phyloP scores from a whole-genome alignment of 768 basidiomycete species.

The Trametes elegans region DNA sequence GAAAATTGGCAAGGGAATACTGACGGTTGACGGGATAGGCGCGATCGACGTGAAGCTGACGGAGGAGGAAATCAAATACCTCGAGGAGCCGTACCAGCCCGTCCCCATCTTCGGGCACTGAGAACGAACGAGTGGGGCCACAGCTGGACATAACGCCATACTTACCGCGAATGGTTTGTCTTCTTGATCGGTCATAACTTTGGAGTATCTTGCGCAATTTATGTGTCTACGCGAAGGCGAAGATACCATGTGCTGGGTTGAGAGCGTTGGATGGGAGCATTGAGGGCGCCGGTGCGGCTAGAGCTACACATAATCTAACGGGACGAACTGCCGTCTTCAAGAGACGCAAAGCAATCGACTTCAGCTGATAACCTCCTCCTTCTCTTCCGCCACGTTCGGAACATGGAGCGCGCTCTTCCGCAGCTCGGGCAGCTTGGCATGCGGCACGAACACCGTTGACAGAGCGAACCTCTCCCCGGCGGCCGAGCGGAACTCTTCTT shows the following conservation, averaged over 20 bases:
- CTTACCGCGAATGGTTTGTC: too few species aligned
- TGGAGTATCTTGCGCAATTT: too few species aligned
- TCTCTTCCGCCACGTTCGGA: slow-evolving; percentile 5
- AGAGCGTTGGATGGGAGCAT: background rate
- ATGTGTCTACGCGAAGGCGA: too few species aligned
- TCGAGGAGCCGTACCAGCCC: slow-evolving; percentile 49
- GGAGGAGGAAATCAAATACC: slow-evolving; percentile 52
- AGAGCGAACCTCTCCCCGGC: slow-evolving; percentile 54
- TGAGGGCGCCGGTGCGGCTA: background rate
- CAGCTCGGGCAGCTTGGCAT: slow-evolving; percentile 47
- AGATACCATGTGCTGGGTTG: too few species aligned
- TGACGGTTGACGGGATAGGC: too few species aligned
- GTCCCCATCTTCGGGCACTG: background rate
- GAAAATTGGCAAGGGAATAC: too few species aligned
- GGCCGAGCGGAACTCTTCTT: slow-evolving; percentile 57
- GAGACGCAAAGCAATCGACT: background rate
- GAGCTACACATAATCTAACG: slow-evolving; percentile 1
- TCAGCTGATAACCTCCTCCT: slow-evolving; percentile 17
- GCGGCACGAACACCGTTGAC: slow-evolving; percentile 65
- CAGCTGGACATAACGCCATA: too few species aligned
- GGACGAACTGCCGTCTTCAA: background rate
- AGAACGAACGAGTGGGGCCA: too few species aligned
- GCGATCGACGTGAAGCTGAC: slow-evolving; percentile 2
- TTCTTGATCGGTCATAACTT: too few species aligned
- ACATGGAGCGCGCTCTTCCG: slow-evolving; percentile 12